Evolutionary conservation across 129 eudicot species (phyloP), one percentile per base, ranked within the genome.

Genomic region (Flaveria robusta): DNA sequence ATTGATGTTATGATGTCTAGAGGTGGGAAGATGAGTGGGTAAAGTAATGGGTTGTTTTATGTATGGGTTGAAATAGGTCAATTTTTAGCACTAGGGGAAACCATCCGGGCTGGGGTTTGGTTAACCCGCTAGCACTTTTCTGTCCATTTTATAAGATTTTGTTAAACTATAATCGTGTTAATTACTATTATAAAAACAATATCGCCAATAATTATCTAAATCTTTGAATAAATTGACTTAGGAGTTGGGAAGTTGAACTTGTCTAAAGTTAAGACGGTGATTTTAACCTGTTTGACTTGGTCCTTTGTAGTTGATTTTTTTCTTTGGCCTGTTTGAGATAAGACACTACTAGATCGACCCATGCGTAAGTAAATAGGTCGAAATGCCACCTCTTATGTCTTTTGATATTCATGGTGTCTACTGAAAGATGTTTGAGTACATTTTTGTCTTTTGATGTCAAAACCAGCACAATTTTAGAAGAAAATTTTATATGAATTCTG

Each of bases 381-480:
- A 20, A 56, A 22, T 22, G 54, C 6, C 16, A 23, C 64, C 27
- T 18, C 62, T 56, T 9, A 22, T 9, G 3, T 56, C 1, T 9
- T 13, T 39, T 58, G 10, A 54, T 58, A 58, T 43, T 68, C 72
- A 68, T 13, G 56, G 13, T 24, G 56, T 68, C 41, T 34, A 6
- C 1, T 68, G 56, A 26, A 67, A 67, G 29, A 70, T n/a, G 3
- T 7, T 52, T 52, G 66, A 6, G 50, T 18, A 19, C 31, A 37
- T 1, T 72, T 54, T 54, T 23, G 66, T 54, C 66, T 72, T 52
- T 72, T 31, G 10, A 11, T 41, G 52, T 37, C 52, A 72, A 71
- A 50, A 6, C 18, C 22, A 52, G 31, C 39, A 45, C 22, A 29
- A 23, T 15, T 22, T 14, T 11, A 13, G 14, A 41, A 34, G 27